Conservation (phyloP, 768 basidiomycete species). For the Amylocystis lapponica region DNA sequence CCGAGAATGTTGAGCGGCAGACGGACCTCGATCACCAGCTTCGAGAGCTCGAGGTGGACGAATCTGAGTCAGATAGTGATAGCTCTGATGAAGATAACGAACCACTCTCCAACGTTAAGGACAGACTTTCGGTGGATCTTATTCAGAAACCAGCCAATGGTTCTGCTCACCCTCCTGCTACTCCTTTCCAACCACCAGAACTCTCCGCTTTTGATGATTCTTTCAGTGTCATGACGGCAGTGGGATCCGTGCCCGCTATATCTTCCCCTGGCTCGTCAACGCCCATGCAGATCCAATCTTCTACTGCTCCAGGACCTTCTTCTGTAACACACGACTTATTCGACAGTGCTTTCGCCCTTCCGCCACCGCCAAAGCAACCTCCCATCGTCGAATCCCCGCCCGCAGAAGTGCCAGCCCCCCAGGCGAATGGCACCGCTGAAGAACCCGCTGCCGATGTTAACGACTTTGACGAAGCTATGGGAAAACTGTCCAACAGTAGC, state of each 20-base stretch:
- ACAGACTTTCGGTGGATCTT: constrained; percentile 8
- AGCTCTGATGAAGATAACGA: constrained; percentile 34
- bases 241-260: constrained; percentile 12
- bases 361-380: no score
- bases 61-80: constrained; percentile 36
- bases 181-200: no score
- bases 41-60: constrained; percentile 53
- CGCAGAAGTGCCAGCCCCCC: constrained; percentile 3
- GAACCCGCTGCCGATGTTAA: constrained; percentile 31
- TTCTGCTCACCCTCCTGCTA: constrained; percentile 14
- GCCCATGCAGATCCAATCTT: constrained; percentile 6
- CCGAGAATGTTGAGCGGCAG: constrained; percentile 18
- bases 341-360: constrained; percentile 10
- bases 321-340: constrained; percentile 14
- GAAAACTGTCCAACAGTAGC: constrained; percentile 34
- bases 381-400: no score
- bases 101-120: constrained; percentile 22
- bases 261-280: constrained; percentile 11
- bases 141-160: constrained; percentile 6
- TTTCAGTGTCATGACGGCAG: constrained; percentile 33
- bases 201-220: constrained; percentile 50
- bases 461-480: constrained; percentile 74
- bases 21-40: constrained; percentile 50
- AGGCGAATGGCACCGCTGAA: constrained; percentile 13
- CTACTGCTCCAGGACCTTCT: constrained; percentile 17